Evolutionary conservation across 2,329 filamentous ascomycete species (phyloP).

Genomic region (Coniochaeta sp.): DNA sequence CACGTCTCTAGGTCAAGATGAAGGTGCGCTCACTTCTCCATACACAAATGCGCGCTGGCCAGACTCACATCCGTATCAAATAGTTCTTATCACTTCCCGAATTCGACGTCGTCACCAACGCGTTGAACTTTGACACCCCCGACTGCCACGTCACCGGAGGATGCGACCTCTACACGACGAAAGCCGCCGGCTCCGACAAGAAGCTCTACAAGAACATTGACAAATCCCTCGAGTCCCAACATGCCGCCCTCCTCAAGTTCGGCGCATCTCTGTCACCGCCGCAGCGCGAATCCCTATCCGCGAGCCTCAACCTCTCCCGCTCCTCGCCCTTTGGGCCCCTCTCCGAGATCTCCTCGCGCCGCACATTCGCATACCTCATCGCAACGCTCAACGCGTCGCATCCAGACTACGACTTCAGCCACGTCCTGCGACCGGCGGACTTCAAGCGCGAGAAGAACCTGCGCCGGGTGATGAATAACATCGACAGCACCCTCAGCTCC

Average conservation of each 20-base stretch:
- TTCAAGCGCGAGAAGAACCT: constrained; percentile 81
- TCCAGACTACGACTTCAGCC: constrained; percentile 94
- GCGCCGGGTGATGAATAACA: constrained; percentile 73
- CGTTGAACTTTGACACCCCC: constrained; percentile 90
- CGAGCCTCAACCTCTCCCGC: constrained; percentile 67
- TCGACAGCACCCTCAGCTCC: constrained; percentile 84
- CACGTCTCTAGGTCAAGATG: constrained; percentile 14
- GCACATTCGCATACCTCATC: constrained; percentile 93
- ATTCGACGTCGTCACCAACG: constrained; percentile 85
- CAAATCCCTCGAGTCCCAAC: constrained; percentile 81
- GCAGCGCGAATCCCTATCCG: constrained; percentile 62
- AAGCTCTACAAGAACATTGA: constrained; percentile 97
- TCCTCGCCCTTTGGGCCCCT: constrained; percentile 89
- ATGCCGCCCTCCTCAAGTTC: constrained; percentile 79
- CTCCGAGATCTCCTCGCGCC: constrained; percentile 78
- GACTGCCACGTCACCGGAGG: constrained; percentile 89
- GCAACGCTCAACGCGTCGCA: constrained; percentile 95
- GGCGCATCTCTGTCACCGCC: constrained; percentile 84
- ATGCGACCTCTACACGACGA: constrained; percentile 96
- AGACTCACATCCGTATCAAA: background rate
- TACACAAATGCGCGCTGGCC: background rate
- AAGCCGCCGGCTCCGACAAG: constrained; percentile 91
- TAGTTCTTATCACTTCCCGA: constrained; percentile 89
- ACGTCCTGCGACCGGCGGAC: constrained; percentile 80
- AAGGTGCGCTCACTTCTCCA: constrained; percentile 16